Conservation (phyloP, 2,329 filamentous ascomycete species). For the Parasarocladium wereldwijsianum region DNA sequence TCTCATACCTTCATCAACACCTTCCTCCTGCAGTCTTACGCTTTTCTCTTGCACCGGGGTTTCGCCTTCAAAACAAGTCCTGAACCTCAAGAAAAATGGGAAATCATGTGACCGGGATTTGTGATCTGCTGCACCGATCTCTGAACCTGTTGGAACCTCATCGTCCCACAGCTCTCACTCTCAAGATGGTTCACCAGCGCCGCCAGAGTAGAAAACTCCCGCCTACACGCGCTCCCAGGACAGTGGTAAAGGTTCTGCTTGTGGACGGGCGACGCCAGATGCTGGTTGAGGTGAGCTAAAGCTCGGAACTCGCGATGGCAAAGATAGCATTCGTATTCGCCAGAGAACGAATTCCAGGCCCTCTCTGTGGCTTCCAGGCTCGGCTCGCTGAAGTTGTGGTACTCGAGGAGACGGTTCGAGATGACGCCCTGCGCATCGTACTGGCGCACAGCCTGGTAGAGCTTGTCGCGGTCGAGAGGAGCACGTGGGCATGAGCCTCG, state of each 20-base stretch:
- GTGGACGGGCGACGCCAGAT: conserved; percentile 1
- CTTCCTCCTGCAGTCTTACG: too few relatives aligned
- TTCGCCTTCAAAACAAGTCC: too few relatives aligned
- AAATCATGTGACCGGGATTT: too few relatives aligned
- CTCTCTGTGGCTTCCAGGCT: background rate
- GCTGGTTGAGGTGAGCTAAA: background rate
- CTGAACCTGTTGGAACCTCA: background rate
- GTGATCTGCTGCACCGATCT: background rate
- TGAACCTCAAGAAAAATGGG: too few relatives aligned
- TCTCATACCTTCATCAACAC: too few relatives aligned
- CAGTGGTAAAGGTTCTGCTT: conserved; percentile 1
- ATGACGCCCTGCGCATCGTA: conserved; percentile 26
- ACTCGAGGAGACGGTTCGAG: background rate
- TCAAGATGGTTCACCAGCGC: conserved; percentile 1
- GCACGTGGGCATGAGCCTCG: conserved; percentile 33
- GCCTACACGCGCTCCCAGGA: background rate
- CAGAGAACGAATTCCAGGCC: background rate
- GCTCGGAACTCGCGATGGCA: background rate
- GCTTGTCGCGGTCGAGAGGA: conserved; percentile 28
- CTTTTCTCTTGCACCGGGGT: too few relatives aligned
- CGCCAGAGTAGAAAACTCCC: background rate
- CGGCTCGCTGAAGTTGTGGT: background rate
- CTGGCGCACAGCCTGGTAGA: conserved; percentile 28
- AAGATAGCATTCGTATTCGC: conserved; percentile 1
- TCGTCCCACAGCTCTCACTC: background rate